Percentiles rank a stretch among this genome's conserved stretches.
Evolutionary conservation across 2,329 filamentous ascomycete species (phyloP).

Genomic region (Cercospora sp.): DNA sequence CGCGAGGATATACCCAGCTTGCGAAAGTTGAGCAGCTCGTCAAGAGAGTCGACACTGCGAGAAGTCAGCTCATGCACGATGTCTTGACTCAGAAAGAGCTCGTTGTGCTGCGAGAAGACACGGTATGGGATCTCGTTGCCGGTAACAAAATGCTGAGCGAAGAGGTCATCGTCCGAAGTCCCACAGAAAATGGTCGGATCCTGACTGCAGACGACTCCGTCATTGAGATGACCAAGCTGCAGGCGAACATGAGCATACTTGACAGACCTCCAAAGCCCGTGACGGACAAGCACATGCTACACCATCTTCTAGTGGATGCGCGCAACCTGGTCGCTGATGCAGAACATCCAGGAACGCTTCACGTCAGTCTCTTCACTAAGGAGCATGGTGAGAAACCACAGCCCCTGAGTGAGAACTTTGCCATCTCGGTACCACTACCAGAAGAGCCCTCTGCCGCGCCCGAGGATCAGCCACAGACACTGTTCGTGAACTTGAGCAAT

Average conservation of each 20-base stretch:
- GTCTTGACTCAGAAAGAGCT: slow-evolving; percentile 87
- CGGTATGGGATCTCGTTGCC: slow-evolving; percentile 90
- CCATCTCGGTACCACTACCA: slow-evolving; percentile 72
- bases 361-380: slow-evolving; percentile 75
- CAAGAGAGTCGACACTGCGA: slow-evolving; percentile 75
- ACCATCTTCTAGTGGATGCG: slow-evolving; percentile 81
- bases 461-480: slow-evolving; percentile 71
- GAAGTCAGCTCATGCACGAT: slow-evolving; percentile 89
- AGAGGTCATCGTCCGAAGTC: slow-evolving; percentile 92
- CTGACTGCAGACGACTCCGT: slow-evolving; percentile 91
- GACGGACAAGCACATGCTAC: slow-evolving; percentile 69
- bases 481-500: slow-evolving; percentile 83
- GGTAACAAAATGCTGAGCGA: slow-evolving; percentile 93
- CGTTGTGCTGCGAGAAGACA: slow-evolving; percentile 75
- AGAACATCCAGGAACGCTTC: slow-evolving; percentile 72
- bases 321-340: slow-evolving; percentile 77
- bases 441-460: slow-evolving; percentile 67
- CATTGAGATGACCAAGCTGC: slow-evolving; percentile 83
- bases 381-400: slow-evolving; percentile 61
- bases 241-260: slow-evolving; percentile 93
- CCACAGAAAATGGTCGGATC: slow-evolving; percentile 76
- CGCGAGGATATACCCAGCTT: slow-evolving; percentile 75
- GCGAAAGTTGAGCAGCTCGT: slow-evolving; percentile 81
- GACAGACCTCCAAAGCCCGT: slow-evolving; percentile 73
- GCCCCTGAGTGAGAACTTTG: slow-evolving; percentile 79